phyloP scores from a whole-genome alignment of 2,329 filamentous ascomycete species.

The Thielaviopsis musarum region DNA sequence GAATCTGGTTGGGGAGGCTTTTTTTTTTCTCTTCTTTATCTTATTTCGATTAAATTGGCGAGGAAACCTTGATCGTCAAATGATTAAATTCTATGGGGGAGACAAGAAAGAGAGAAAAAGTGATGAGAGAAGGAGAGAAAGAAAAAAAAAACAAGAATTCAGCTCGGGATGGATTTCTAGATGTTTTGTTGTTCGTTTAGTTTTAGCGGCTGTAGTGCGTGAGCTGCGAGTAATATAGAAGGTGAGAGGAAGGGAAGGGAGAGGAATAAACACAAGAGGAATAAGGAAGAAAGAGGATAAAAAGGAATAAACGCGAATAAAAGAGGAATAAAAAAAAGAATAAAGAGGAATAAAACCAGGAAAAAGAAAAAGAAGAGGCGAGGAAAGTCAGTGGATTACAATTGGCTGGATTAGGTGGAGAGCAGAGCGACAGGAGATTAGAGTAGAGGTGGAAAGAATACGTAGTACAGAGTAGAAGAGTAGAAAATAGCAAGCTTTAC shows the following conservation, averaged over 20 bases:
- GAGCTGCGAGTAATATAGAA: not conserved
- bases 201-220: not conserved
- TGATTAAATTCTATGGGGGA: not conserved
- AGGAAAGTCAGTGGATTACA: not conserved
- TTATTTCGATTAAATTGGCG: too few species aligned
- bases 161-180: not conserved
- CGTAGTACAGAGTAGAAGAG: too few species aligned
- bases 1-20: too few species aligned
- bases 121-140: not conserved
- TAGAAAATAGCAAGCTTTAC: too few species aligned
- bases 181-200: not conserved
- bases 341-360: not conserved
- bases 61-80: too few species aligned
- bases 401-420: too few species aligned
- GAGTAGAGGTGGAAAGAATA: too few species aligned
- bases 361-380: not conserved
- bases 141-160: not conserved
- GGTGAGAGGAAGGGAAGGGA: not conserved
- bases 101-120: not conserved
- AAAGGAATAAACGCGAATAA: slow-evolving; percentile 1
- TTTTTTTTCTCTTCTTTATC: too few species aligned
- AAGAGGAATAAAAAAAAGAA: not conserved
- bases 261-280: not conserved
- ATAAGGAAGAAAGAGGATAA: not conserved
- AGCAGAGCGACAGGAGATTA: too few species aligned